These are phyloP conservation scores for Sphaerulina musiva DNA, from an alignment of 2,329 filamentous ascomycete genomes.

Conservation along the genomic window DNA sequence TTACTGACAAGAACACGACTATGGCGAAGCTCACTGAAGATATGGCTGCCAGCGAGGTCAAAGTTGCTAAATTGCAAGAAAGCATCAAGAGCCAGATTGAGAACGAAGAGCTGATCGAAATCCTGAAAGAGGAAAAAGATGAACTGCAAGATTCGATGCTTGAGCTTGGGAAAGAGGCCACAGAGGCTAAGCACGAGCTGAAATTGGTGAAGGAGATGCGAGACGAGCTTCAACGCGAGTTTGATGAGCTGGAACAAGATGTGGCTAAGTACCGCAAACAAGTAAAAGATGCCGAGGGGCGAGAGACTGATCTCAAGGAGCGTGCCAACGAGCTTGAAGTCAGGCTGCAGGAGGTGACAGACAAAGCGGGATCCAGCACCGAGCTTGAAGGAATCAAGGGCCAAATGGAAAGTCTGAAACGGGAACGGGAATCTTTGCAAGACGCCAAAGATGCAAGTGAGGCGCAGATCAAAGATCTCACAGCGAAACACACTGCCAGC, in stretches of 20 bases:
- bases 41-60: neutral
- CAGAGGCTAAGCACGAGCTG: slow-evolving; percentile 30
- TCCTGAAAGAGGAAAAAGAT: slow-evolving; percentile 23
- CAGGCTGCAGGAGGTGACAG: slow-evolving; percentile 50
- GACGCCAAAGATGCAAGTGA: slow-evolving; percentile 62
- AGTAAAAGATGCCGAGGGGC: slow-evolving; percentile 27
- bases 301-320: slow-evolving; percentile 22
- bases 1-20: neutral
- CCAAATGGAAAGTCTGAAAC: slow-evolving; percentile 41
- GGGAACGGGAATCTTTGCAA: slow-evolving; percentile 55
- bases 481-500: slow-evolving; percentile 41
- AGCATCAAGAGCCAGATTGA: slow-evolving; percentile 24
- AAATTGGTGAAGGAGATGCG: slow-evolving; percentile 25
- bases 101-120: slow-evolving; percentile 25
- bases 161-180: slow-evolving; percentile 27
- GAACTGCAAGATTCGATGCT: slow-evolving; percentile 22
- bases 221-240: slow-evolving; percentile 24
- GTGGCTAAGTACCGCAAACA: slow-evolving; percentile 17
- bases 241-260: slow-evolving; percentile 24
- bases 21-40: neutral
- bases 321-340: slow-evolving; percentile 49
- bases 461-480: slow-evolving; percentile 58
- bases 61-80: slow-evolving; percentile 7
- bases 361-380: slow-evolving; percentile 44
- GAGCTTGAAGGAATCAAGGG: slow-evolving; percentile 46